phyloP scores from a whole-genome alignment of 345 rosid species.

The Gossypium mustelinum region DNA sequence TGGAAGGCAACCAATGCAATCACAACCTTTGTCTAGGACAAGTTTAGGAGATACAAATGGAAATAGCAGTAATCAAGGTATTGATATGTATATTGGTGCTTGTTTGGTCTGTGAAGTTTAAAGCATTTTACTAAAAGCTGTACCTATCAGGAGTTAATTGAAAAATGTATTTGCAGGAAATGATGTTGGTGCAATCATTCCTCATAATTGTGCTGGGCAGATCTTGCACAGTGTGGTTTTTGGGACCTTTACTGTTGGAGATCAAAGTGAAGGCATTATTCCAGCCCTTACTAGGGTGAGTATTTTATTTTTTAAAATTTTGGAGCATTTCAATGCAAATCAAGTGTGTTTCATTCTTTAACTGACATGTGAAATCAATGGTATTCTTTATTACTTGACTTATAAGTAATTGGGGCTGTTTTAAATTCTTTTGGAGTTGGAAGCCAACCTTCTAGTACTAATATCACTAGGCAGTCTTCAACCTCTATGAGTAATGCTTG shows the following conservation, averaged over 20 bases:
- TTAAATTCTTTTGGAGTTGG: slow-evolving; percentile 76
- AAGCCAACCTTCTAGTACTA: slow-evolving; percentile 43
- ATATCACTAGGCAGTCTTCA: slow-evolving; percentile 35
- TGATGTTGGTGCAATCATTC: slow-evolving; percentile 45
- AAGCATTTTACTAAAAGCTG: slow-evolving; percentile 9
- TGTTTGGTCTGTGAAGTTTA: background rate
- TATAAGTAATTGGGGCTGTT: slow-evolving; percentile 81
- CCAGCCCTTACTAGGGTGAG: slow-evolving; percentile 67
- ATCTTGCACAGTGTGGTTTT: slow-evolving; percentile 83
- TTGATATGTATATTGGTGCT: slow-evolving; percentile 9
- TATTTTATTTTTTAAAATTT: background rate
- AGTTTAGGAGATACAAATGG: slow-evolving; percentile 48
- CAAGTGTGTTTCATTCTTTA: background rate
- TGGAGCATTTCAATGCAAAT: background rate
- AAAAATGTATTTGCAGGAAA: slow-evolving; percentile 41
- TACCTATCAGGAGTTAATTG: background rate
- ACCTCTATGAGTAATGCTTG: slow-evolving; percentile 38
- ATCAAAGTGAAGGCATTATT: slow-evolving; percentile 62
- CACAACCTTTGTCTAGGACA: slow-evolving; percentile 49
- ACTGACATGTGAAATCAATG: background rate
- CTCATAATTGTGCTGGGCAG: slow-evolving; percentile 55
- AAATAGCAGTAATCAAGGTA: slow-evolving; percentile 44
- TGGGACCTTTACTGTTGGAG: slow-evolving; percentile 75
- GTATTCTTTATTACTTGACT: slow-evolving; percentile 7
- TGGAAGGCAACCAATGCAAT: slow-evolving; percentile 63